phyloP scores from a whole-genome alignment of 768 basidiomycete species.

The Lactifluus subvellereus region DNA sequence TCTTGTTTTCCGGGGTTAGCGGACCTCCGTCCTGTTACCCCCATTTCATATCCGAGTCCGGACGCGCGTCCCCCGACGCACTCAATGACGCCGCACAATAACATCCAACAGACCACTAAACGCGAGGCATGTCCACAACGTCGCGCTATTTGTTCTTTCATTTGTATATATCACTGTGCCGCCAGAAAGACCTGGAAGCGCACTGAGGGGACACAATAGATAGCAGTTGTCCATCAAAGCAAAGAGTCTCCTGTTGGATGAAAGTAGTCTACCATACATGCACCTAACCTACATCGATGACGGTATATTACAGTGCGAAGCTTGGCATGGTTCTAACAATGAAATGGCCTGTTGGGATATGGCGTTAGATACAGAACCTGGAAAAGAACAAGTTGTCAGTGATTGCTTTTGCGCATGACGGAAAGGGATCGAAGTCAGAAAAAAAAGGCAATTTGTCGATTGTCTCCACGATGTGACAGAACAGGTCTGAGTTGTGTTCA shows the following conservation, averaged over 20 bases:
- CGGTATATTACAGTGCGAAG: constrained; percentile 2
- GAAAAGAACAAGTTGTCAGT: not conserved
- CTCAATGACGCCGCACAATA: not conserved
- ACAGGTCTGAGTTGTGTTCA: constrained; percentile 63
- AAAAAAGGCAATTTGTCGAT: constrained; percentile 48
- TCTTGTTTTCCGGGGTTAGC: not conserved
- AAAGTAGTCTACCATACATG: constrained; percentile 10
- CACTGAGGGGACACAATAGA: not conserved
- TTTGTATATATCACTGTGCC: not conserved
- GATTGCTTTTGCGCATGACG: not conserved
- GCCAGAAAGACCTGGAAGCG: not conserved
- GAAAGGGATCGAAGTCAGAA: constrained; percentile 11
- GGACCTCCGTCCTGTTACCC: no score
- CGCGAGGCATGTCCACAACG: not conserved
- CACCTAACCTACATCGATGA: constrained; percentile 17
- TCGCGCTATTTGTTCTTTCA: not conserved
- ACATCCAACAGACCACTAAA: not conserved
- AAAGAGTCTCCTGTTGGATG: not conserved
- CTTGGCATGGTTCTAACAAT: constrained; percentile 1
- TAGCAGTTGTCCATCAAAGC: not conserved
- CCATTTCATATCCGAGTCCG: not conserved
- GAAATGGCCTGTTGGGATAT: not conserved
- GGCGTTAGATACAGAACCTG: not conserved
- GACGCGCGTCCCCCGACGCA: not conserved
- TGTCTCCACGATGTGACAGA: constrained; percentile 55